Conservation (phyloP, 176 grass and related monocot species). For the Coix lacrymajobi region DNA sequence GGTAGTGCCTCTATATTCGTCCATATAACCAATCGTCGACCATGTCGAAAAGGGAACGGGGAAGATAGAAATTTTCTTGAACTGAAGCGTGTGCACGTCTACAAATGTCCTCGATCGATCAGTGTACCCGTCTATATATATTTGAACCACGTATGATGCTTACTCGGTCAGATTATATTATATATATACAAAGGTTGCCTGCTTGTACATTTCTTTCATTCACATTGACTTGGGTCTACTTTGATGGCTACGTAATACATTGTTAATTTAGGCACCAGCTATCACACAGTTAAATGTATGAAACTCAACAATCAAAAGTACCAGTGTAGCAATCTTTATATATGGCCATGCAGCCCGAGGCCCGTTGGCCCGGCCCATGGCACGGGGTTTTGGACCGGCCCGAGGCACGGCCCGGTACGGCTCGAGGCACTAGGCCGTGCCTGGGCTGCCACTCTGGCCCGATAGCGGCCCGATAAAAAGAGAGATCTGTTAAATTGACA, state of each 20-base stretch:
- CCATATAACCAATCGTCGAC: not conserved
- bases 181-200: not conserved
- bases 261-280: not conserved
- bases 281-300: not conserved
- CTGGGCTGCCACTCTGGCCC: too few species aligned
- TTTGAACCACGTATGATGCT: not conserved
- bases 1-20: too few species aligned
- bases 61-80: not conserved
- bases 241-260: not conserved
- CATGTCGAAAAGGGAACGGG: not conserved
- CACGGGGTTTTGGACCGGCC: too few species aligned
- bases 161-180: not conserved
- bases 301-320: not conserved
- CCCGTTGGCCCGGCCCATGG: too few species aligned
- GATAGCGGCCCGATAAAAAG: too few species aligned
- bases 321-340: not conserved
- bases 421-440: too few species aligned
- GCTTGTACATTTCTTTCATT: not conserved
- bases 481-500: too few species aligned
- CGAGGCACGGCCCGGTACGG: too few species aligned
- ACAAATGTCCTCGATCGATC: not conserved
- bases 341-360: too few species aligned
- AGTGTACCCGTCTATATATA: not conserved
- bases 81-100: not conserved
- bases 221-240: conserved; percentile 12